Base-by-base conservation (phyloP, 768 basidiomycete genomes). In the Mycena amicta region DNA sequence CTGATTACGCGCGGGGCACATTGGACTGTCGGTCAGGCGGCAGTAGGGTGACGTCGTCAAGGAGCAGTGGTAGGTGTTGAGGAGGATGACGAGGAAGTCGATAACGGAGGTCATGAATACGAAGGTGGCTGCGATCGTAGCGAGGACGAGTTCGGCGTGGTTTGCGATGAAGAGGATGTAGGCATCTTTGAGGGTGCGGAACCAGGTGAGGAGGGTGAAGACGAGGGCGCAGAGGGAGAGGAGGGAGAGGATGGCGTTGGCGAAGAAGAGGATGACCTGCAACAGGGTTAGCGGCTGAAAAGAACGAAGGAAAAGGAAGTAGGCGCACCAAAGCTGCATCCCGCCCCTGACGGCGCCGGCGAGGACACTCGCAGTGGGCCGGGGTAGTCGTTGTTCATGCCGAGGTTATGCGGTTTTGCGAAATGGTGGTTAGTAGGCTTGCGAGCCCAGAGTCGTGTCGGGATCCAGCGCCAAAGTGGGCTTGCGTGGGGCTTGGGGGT, bases 31-130 rank as follows among this genome's bases (percentile, higher is more conserved):
- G n/a, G n/a, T n/a, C n/a, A n/a, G n/a, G n/a, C n/a, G n/a, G n/a
- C n/a, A 89, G 67, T 70, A 92, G 87, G 61, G 91, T 81, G 75
- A 92, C 92, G 55, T 84, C 73, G n/a, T 90, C 89, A 55, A 93
- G 83, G 81, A 94, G n/a, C n/a, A 92, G 45, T 83, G 52, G 47
- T 58, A 58, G 45, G 61, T 60, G 33, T 64, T 64, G 23, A 63
- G 53, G 5, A 63, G 26, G 6, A 63, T 72, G 16, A 72, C 68
- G 25, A 73, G 70, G 3, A 53, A 63, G 2, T 72, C 74, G 16
- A 75, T 63, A 6, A 71, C 55, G 0, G 68, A 52, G 52, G 63
- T 66, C 46, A 68, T 31, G 18, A 74, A 50, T 0, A 70, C 67
- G 29, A 71, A 71, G 52, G 71, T 50, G 25, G 74, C 71, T 29